These are phyloP conservation scores for Picea glauca DNA, from an alignment of 75 land plant species.

Conservation along the genomic window DNA sequence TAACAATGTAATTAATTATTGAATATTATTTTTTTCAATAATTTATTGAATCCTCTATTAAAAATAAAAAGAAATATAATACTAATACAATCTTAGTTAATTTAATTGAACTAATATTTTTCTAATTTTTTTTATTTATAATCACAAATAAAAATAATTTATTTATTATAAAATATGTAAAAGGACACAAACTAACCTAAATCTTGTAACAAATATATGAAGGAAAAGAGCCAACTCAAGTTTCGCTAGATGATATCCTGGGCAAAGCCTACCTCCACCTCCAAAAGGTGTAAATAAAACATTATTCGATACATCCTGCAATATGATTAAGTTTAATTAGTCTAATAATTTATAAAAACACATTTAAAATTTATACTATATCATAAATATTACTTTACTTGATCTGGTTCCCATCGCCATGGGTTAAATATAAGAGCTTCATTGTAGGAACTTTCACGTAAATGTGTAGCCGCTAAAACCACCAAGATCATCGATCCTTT, in stretches of 20 bases:
- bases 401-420: neutral
- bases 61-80: neutral
- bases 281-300: neutral
- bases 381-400: neutral
- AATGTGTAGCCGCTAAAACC: neutral
- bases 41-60: neutral
- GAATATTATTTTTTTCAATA: too few species aligned
- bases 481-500: neutral
- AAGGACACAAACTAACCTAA: neutral
- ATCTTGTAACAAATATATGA: neutral
- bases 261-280: neutral
- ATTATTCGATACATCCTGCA: constrained; percentile 1
- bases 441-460: neutral
- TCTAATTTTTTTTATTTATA: neutral
- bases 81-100: neutral
- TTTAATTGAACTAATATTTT: too few species aligned
- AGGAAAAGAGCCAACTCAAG: neutral
- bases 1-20: neutral
- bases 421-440: neutral
- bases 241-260: neutral
- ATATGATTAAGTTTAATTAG: neutral
- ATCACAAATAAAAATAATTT: neutral
- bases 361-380: neutral
- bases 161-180: neutral
- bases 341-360: neutral